Evolutionary conservation across 108 stramenopile genomes (phyloP).

Genomic region (Fistulifera pelliculosa): DNA sequence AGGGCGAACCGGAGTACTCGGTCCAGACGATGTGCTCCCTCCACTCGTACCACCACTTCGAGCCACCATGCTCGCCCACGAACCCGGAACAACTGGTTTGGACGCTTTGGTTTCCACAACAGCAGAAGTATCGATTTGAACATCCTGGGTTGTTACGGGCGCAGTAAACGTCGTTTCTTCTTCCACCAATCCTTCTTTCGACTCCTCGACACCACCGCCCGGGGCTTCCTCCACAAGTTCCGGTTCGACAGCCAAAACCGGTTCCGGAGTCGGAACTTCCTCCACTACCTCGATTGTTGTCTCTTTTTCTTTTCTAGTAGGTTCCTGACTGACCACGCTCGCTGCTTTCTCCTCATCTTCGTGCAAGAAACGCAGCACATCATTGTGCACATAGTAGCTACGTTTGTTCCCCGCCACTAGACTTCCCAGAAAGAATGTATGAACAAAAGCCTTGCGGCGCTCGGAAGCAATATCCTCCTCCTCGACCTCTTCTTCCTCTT

Average conservation of each 20-base stretch:
- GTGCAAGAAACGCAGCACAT: conserved; percentile 64
- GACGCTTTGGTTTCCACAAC: conserved; percentile 3
- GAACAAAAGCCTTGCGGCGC: conserved; percentile 48
- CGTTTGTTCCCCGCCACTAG: conserved; percentile 36
- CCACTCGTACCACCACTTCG: conserved; percentile 28
- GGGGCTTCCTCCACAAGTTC: conserved; percentile 18
- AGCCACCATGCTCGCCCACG: conserved; percentile 80
- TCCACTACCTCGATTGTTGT: conserved; percentile 2
- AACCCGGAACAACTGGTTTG: conserved; percentile 31
- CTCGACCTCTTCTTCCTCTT: conserved; percentile 5
- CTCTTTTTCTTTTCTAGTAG: no score
- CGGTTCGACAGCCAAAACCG: background rate
- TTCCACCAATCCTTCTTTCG: conserved; percentile 14
- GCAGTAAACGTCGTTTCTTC: background rate
- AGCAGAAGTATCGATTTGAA: conserved; percentile 21
- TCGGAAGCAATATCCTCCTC: background rate
- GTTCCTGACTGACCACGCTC: background rate
- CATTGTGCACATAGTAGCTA: conserved; percentile 66
- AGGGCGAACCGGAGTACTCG: conserved; percentile 9
- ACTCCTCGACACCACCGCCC: conserved; percentile 43
- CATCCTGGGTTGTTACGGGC: conserved; percentile 9
- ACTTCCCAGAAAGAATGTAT: conserved; percentile 66
- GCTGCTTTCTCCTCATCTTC: conserved; percentile 2
- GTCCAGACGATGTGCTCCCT: conserved; percentile 14
- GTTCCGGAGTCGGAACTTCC: conserved; percentile 1